Evolutionary conservation across 2,329 filamentous ascomycete species (phyloP), one percentile per base, ranked within the genome.

Genomic region (Aureobasidium sp.): DNA sequence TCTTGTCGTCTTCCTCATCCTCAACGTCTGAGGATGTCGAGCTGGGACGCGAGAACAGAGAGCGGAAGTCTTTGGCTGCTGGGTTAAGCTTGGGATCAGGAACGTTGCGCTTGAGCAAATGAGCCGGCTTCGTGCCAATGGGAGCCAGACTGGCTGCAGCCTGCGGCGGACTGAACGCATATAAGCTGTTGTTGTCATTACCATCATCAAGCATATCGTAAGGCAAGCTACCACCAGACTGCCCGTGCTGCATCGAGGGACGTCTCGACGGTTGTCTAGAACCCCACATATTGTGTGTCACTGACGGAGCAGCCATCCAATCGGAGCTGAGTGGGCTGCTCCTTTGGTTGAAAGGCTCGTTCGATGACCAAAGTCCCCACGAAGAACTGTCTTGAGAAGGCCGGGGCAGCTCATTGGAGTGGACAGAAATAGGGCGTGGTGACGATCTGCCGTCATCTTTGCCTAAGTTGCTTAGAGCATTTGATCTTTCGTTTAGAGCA

Each of bases 11-110:
- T 2, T 69, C 74, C 51, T 73, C 75, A 57, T 71, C 73, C 65
- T 74, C 74, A 63, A 73, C 71, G 15, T 71, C 71, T 20, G 69
- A 63, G 3, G 55, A 59, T 15, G 29, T 47, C 9, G 55, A 59
- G 20, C 59, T 71, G 1, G 46, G 47, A 71, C 69, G 68, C 1
- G 66, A 66, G 63, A 94, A 84, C 41, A 86, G 82, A 10, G 82
- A 87, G 75, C 88, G 93, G 72, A 97, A 97, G 0, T 88, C 90
- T 9, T 92, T 92, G 0, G 93, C 94, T 7, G 90, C 84, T 8
- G 94, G 94, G 69, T 99, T 97, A 32, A 97, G 81, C 68, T 82
- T 81, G 88, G 90, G 3, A 10, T 59, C 56, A 5, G 62, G 57
- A 13, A 52, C 6, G 17, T 32, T 29, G n/a, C 53, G 47, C 34